Evolutionary conservation across 108 stramenopile species (phyloP), one percentile per base, ranked within the genome.

Genomic region (Skeletonema tropicum): DNA sequence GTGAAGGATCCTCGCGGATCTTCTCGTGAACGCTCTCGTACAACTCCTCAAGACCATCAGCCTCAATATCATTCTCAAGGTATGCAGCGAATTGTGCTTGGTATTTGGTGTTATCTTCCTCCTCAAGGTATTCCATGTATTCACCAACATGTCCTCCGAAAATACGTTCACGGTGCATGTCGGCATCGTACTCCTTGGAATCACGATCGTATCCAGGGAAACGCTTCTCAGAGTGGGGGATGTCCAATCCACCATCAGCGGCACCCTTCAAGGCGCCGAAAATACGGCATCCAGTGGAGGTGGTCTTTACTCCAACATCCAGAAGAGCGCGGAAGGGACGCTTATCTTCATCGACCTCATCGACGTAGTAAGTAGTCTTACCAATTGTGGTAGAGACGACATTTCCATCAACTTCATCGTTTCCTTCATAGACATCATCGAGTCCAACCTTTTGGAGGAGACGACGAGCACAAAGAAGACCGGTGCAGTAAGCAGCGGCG

Each of bases 141-240:
- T 98, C 98, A 15, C 92, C 87, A 30, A 98, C 94, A 76, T 98
- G 98, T 39, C 94, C 97, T 52, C 98, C 98, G 72, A 97, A 91
- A 93, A 99, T 99, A 66, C 96, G 97, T 73, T 96, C 96, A 73
- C 92, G 91, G 93, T 98, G 98, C 86, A 88, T 94, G 60, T 97
- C 95, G 70, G 96, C 98, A 78, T 98, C 98, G 88, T 97, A 98
- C 68, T 93, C 89, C 90, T 98, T 98, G 77, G 94, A 76, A 68
- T 99, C 98, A 68, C 94, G 91, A 84, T 98, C 98, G 83, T 98
- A 99, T 52, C 99, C 99, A 45, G 99, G 98, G 95, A 99, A 99
- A 70, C 97, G 93, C 92, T 99, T 99, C 74, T 96, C 89, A 85
- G 86, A 90, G 85, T 99, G 98, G 66, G 98, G 98, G 67, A 99